Base-by-base conservation (phyloP, 208 protist species). In the Leishmania gerbilli region DNA sequence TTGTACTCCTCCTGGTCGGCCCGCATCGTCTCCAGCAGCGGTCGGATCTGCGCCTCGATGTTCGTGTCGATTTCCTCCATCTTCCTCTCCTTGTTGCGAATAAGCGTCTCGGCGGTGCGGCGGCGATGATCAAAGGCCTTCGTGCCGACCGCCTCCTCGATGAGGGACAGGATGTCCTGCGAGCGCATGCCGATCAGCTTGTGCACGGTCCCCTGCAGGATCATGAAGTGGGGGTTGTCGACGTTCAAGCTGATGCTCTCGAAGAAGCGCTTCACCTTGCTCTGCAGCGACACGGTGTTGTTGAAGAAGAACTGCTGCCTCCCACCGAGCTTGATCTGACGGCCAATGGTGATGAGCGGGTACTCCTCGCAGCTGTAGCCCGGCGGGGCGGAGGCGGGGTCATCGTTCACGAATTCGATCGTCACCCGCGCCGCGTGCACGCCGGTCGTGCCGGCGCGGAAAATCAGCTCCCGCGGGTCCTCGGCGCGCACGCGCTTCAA, bases 121-220 rank as follows among this genome's bases (percentile, higher is more conserved):
- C 99, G 99, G 86, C 99, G 99, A 40, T 90, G 93, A 77, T 99
- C 99, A 88, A 99, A 99, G 82, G 99, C 99, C 74, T 98, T 93
- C 27, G 99, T 99, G 68, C 99, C 99, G 34, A 99, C 99, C 0
- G 99, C 99, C 88, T 99, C 99, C 89, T 99, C 99, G 64, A 99
- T 98, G 89, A 99, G 95, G 2, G 93, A 92, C 11, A 99, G 95
- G 53, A 99, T 99, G 82, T 99, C 99, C 40, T 91, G 91, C 21
- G 99, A 99, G 84, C 99, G 99, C 99, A 99, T 99, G 85, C 99
- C 99, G 42, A 99, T 95, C 2, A 99, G 91, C 90, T 99, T 99
- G 68, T 99, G 99, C 79, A 99, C 99, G 27, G 98, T 95, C 64
- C 99, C 99, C 82, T 99, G 99, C 97, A 99, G 99, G 84, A 99